Evolutionary conservation across 257 asterid genomes (phyloP).

Genomic region (Sherardia arvensis): DNA sequence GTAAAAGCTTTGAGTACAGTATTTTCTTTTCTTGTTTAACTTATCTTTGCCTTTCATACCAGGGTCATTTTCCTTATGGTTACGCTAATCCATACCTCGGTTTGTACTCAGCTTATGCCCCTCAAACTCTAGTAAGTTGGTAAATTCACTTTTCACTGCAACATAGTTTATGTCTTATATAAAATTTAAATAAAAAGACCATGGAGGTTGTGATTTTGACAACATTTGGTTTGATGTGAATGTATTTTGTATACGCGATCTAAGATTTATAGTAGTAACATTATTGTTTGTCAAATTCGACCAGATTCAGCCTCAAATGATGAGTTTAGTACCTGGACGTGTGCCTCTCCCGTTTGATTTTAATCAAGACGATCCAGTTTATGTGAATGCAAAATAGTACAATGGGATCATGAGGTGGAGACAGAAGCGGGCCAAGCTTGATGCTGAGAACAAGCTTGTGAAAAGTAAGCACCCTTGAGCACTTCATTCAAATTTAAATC

Average conservation of each 20-base stretch:
- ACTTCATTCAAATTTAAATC: background rate
- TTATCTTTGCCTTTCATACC: slow-evolving; percentile 1
- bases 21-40: slow-evolving; percentile 7
- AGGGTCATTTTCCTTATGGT: slow-evolving; percentile 46
- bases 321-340: slow-evolving; percentile 49
- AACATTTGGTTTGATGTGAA: too few relatives aligned
- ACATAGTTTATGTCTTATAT: background rate
- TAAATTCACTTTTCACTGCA: background rate
- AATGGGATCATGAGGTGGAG: slow-evolving; percentile 84
- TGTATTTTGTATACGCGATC: background rate
- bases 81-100: slow-evolving; percentile 64
- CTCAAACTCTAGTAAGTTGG: too few relatives aligned
- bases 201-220: too few relatives aligned
- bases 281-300: slow-evolving; percentile 3
- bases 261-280: background rate
- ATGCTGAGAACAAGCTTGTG: slow-evolving; percentile 88
- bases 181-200: too few relatives aligned
- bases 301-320: too few relatives aligned
- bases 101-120: slow-evolving; percentile 57
- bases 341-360: slow-evolving; percentile 68
- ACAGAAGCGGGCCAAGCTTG: slow-evolving; percentile 90
- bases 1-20: background rate
- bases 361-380: slow-evolving; percentile 84
- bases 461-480: slow-evolving; percentile 40
- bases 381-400: too few relatives aligned